Percentiles rank a stretch among this genome's conserved stretches.
Evolutionary conservation across 2,329 filamentous ascomycete genomes (phyloP).

Genomic region (Sclerotinia spermophila): DNA sequence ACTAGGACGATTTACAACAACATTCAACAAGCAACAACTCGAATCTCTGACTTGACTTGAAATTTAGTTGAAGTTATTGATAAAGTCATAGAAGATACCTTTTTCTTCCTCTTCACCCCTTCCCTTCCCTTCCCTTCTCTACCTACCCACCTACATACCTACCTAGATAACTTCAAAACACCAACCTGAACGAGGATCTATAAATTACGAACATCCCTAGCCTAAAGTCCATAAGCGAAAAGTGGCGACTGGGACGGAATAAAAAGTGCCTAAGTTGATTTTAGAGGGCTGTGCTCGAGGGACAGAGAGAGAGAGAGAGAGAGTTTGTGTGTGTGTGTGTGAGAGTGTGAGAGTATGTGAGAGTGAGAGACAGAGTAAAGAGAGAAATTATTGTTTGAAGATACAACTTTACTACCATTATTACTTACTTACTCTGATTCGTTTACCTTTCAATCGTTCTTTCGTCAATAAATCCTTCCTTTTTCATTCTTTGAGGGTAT

Average conservation of each 20-base stretch:
- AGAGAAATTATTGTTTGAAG: neutral
- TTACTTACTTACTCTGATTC: neutral
- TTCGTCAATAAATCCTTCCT: neutral
- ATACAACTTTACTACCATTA: neutral
- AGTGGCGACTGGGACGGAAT: constrained; percentile 15
- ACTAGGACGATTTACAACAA: neutral
- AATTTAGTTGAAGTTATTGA: neutral
- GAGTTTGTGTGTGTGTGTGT: neutral
- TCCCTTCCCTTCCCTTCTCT: neutral
- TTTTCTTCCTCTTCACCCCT: neutral
- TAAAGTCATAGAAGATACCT: neutral
- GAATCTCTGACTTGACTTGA: neutral
- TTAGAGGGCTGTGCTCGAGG: constrained; percentile 16
- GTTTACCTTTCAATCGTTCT: neutral
- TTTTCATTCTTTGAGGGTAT: neutral
- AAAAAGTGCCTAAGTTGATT: neutral
- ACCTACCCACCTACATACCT: neutral
- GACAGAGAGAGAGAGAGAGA: neutral
- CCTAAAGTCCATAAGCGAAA: constrained; percentile 18
- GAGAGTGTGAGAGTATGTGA: neutral
- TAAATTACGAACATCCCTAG: constrained; percentile 16
- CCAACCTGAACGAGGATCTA: constrained; percentile 2
- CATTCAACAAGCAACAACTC: no score
- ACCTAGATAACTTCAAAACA: neutral
- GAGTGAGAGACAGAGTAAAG: neutral